Conservation (phyloP, 345 rosid species). For the Brassica incana region DNA sequence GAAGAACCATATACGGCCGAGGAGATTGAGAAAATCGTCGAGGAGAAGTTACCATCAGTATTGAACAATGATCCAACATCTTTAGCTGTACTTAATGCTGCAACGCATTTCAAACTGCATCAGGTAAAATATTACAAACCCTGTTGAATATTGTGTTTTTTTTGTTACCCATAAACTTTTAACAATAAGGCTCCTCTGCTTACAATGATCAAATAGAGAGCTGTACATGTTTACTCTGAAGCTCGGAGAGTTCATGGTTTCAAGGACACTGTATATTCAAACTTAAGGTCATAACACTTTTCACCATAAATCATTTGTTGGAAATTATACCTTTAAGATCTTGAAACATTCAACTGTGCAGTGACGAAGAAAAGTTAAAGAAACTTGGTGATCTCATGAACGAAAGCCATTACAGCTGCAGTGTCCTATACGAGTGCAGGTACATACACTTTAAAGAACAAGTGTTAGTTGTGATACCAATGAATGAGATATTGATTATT, state of each 20-base stretch:
- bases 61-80: conserved; percentile 67
- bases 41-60: conserved; percentile 55
- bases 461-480: neutral
- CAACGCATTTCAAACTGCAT: conserved; percentile 75
- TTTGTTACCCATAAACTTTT: neutral
- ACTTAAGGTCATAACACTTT: conserved; percentile 49
- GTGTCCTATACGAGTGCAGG: conserved; percentile 96
- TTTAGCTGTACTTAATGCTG: conserved; percentile 77
- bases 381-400: conserved; percentile 92
- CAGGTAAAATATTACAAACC: conserved; percentile 52
- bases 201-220: conserved; percentile 53
- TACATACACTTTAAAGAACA: conserved; percentile 26
- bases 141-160: neutral
- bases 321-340: neutral
- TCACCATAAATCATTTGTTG: neutral
- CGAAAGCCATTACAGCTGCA: conserved; percentile 90
- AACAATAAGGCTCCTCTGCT: neutral
- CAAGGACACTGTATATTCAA: conserved; percentile 75
- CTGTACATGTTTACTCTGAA: conserved; percentile 88
- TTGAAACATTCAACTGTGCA: conserved; percentile 37
- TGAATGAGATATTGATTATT: neutral
- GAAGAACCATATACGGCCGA: conserved; percentile 76
- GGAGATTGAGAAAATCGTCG: conserved; percentile 67
- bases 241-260: conserved; percentile 82
- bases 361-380: conserved; percentile 86